Evolutionary conservation across 179 eudicot genomes (phyloP), one percentile per base, ranked within the genome.

Genomic region (Amaranthus tricolor): DNA sequence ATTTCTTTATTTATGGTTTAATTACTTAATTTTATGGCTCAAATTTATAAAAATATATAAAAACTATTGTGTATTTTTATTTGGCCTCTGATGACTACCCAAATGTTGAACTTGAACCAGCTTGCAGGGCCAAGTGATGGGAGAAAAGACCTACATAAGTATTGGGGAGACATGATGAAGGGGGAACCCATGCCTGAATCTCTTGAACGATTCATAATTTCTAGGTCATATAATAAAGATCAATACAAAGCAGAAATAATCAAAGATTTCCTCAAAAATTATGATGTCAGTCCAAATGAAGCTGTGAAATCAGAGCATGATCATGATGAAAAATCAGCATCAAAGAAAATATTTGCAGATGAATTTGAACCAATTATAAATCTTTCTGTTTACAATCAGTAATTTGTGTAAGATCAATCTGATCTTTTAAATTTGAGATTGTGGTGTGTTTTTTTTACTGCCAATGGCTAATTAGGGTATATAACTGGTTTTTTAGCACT

Each of bases 361-460:
- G 77, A 82, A 1, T 71, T 82, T 45, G 78, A 82, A 49, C 82
- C 82, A 6, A 72, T 69, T 6, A 73, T 80, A 4, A 79, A 68
- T 45, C 14, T 76, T 47, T 66, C 80, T 1, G 48, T 56, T 13
- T 71, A 75, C 57, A 17, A 21, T 16, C 76, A 71, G 6, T 68
- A 24, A 14, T 53, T 53, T 53, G 56, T 53, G 12, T 53, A 53
- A 8, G 14, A 52, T 52, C 7, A 57, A 57, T 57, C 61, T n/a
- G 7, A 57, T 20, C 19, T 14, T 20, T 57, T 57, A 4, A 57
- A 57, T 57, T n/a, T 12, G 11, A 9, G 53, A 10, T 53, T 20
- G 51, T 69, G 40, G 4, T 40, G 55, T 52, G 55, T 52, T 13
- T 52, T 52, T 8, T 9, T 3, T 8, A 52, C 9, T 52, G 55